Conservation (phyloP, 148 eudicot genomes). For the Rhododendron ovatum region DNA sequence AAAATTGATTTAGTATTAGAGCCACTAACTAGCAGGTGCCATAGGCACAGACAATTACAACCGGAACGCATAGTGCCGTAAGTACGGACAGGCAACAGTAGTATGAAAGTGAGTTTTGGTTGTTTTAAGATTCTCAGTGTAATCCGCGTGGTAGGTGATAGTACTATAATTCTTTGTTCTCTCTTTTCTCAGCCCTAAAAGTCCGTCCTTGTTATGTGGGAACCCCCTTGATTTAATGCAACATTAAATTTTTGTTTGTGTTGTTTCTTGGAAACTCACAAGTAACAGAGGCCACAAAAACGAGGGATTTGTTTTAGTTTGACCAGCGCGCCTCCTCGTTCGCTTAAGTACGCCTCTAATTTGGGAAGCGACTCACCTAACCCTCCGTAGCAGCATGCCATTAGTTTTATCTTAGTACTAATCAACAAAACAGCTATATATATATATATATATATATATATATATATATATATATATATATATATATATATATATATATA, state of each 20-base stretch:
- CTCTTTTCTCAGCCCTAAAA: background rate
- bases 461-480: no score
- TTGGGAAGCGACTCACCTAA: background rate
- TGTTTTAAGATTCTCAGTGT: no score
- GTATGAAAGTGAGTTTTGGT: no score
- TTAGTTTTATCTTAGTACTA: no score
- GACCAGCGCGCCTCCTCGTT: background rate
- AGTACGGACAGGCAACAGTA: no score
- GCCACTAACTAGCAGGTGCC: no score
- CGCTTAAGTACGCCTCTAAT: background rate
- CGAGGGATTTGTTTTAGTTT: background rate
- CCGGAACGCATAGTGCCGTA: no score
- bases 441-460: no score
- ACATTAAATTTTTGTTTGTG: background rate
- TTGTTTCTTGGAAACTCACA: background rate
- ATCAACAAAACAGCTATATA: no score
- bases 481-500: no score
- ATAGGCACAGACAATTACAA: no score
- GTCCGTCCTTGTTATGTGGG: background rate
- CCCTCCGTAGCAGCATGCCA: background rate
- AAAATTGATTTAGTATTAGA: no score
- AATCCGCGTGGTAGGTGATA: background rate
- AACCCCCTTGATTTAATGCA: background rate
- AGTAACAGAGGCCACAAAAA: background rate
- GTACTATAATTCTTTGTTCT: background rate